A percentile compares a stretch with the other conserved stretches of the same genome.
phyloP scores from a whole-genome alignment of 768 basidiomycete genomes.

The Mycena leptocephala region DNA sequence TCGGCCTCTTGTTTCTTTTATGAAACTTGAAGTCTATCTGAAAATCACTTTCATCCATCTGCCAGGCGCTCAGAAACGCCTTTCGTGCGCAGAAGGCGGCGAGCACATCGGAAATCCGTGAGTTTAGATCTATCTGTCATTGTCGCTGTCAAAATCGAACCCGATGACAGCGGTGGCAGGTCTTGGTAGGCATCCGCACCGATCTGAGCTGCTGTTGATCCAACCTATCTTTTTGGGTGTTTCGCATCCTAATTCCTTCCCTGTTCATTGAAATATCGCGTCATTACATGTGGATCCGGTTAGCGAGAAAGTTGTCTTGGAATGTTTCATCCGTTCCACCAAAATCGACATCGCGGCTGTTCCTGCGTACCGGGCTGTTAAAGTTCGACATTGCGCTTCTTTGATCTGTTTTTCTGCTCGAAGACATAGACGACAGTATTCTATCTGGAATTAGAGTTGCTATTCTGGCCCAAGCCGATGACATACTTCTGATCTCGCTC shows the following conservation, averaged over 20 bases:
- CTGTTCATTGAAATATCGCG: background rate
- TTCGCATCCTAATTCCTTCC: background rate
- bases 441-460: no score
- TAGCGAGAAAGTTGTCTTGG: background rate
- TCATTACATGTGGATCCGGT: background rate
- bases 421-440: no score
- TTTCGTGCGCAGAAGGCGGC: background rate
- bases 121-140: background rate
- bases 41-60: no score
- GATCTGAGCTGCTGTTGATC: background rate
- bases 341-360: background rate
- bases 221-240: background rate
- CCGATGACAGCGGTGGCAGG: background rate
- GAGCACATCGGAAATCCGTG: background rate
- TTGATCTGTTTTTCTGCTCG: no score
- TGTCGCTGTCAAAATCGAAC: background rate
- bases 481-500: no score
- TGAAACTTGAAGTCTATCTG: no score
- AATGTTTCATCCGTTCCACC: background rate
- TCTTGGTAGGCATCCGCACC: background rate
- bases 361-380: no score
- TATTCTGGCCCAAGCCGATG: no score
- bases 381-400: no score
- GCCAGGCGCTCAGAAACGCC: background rate
- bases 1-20: background rate